Percentiles rank a stretch among this genome's conserved stretches.
phyloP scores from a whole-genome alignment of 148 eudicot genomes.

The Simmondsia chinensis region DNA sequence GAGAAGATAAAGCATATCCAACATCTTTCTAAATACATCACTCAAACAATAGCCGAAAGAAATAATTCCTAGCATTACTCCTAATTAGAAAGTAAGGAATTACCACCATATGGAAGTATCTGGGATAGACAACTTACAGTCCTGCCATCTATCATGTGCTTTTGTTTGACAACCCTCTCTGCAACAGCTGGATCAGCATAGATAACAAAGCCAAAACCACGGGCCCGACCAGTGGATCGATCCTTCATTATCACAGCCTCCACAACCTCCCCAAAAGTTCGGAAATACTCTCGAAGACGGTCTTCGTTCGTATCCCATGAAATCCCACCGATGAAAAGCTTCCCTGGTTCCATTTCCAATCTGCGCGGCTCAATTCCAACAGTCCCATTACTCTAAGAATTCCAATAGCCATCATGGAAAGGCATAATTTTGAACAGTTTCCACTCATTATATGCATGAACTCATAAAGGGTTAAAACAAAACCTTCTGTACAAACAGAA shows the following conservation, averaged over 20 bases:
- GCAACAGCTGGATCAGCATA: conserved; percentile 84
- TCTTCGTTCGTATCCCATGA: conserved; percentile 99
- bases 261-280: conserved; percentile 76
- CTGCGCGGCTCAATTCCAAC: conserved; percentile 19
- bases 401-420: background rate
- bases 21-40: no score
- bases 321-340: conserved; percentile 95
- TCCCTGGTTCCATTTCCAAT: conserved; percentile 87
- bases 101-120: background rate
- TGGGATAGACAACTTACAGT: conserved; percentile 52
- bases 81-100: background rate
- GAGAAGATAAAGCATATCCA: no score
- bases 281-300: conserved; percentile 76
- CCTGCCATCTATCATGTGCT: conserved; percentile 86
- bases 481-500: no score
- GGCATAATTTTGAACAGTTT: background rate
- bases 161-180: conserved; percentile 81
- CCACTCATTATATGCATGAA: no score
- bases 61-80: no score
- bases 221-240: conserved; percentile 91
- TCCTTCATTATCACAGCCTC: conserved; percentile 99
- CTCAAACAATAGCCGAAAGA: no score
- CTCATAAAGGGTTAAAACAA: no score
- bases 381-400: conserved; percentile 1
- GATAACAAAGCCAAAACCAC: conserved; percentile 95